Base-by-base conservation (phyloP, 768 basidiomycete species). In the Pleurotus salmoneostramineus region DNA sequence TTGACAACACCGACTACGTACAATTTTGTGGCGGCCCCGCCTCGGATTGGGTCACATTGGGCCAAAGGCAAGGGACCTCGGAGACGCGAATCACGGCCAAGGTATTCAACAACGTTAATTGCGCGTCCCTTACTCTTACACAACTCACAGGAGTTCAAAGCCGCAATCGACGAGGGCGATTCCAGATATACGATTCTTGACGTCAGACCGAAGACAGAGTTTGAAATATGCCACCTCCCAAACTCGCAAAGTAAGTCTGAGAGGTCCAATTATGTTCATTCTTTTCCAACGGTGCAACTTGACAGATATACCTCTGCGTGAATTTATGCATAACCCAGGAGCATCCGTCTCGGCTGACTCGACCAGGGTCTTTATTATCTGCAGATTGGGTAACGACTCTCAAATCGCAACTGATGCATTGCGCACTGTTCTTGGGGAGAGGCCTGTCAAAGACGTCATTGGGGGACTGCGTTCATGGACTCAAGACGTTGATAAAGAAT, bases 381-480 rank as follows among this genome's bases (percentile, higher is more conserved):
- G 95, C 71, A 81, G 93, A 33, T 76, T 93, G 17, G 95, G 96
- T 4, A 98, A 98, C 65, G 96, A 98, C 69, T 96, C 93, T 0
- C 91, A 93, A 68, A 81, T 92, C 15, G 96, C 95, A 33, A 94
- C 85, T 0, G 77, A 84, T 36, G 84, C 85, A 4, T 65, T 93
- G 15, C 70, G 80, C 57, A 66, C 64, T 14, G 74, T n/a, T n/a
- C n/a, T 71, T 6, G 63, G 66, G 11, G 65, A 52, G 2, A 59
- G 66, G 4, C 63, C 73, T 36, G 74, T 90, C 14, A 82, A 75
- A 64, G 89, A 96, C 70, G 77, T 95, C 3, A 74, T 91, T 6
- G 95, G 95, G 17, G 95, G 95, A 0, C 72, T 97, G 50, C 72
- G 78, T 63, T 89, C 89, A 31, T 97, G 94, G 94, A 79, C 87